Conservation (phyloP, 2,329 filamentous ascomycete genomes). For the Grosmannia serpens region DNA sequence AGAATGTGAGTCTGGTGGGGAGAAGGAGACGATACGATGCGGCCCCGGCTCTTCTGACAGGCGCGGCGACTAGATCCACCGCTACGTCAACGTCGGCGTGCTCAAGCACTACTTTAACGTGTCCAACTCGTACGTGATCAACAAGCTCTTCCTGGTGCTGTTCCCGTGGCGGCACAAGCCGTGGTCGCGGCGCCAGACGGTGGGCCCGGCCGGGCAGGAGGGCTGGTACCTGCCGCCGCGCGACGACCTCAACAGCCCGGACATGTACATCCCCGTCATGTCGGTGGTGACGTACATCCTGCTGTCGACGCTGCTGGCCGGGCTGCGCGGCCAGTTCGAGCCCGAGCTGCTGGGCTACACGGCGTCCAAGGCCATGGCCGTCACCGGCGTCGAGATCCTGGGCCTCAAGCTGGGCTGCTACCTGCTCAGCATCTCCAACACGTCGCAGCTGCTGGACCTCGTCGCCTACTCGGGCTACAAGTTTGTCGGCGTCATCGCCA, state of each 20-base stretch:
- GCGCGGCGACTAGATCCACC: slow-evolving; percentile 33
- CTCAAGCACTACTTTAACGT: slow-evolving; percentile 99
- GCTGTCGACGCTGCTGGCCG: slow-evolving; percentile 79
- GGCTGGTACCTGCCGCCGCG: slow-evolving; percentile 80
- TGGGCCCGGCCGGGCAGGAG: slow-evolving; percentile 57
- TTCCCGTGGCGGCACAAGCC: slow-evolving; percentile 97
- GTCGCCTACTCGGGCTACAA: slow-evolving; percentile 98
- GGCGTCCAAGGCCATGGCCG: slow-evolving; percentile 69
- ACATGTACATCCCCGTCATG: slow-evolving; percentile 99
- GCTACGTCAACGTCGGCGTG: slow-evolving; percentile 77
- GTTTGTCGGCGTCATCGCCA: slow-evolving; percentile 92
- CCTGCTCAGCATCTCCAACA: slow-evolving; percentile 83
- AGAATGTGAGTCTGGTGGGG: slow-evolving; percentile 69
- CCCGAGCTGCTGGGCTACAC: slow-evolving; percentile 88
- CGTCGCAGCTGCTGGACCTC: slow-evolving; percentile 84
- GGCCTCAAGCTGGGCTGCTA: slow-evolving; percentile 88
- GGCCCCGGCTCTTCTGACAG: background rate
- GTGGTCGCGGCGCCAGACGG: slow-evolving; percentile 83
- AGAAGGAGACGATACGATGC: no score
- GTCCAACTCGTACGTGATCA: slow-evolving; percentile 90
- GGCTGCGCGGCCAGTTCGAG: slow-evolving; percentile 81
- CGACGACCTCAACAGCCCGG: slow-evolving; percentile 93
- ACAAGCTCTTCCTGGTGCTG: slow-evolving; percentile 84
- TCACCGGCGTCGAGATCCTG: slow-evolving; percentile 81
- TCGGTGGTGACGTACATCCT: slow-evolving; percentile 96